Percentiles rank a stretch among this genome's conserved stretches.
Conservation (phyloP, 1,284 basidiomycete genomes). For the Meira nashicola region DNA sequence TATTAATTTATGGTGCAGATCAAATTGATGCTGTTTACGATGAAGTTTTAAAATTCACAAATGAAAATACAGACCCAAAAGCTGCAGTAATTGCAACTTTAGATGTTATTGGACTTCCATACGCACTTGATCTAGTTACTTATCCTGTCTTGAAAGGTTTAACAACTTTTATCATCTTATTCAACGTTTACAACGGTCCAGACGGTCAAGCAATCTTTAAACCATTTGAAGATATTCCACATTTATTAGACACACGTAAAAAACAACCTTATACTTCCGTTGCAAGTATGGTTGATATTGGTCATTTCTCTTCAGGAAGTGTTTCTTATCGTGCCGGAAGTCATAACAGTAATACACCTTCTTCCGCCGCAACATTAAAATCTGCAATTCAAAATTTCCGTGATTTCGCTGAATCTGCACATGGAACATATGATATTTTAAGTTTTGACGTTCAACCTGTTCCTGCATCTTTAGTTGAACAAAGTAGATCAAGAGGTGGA, state of each 20-base stretch:
- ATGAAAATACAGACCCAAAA: constrained; percentile 13
- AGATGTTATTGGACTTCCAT: neutral
- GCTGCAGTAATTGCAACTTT: constrained; percentile 16
- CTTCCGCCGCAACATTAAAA: neutral
- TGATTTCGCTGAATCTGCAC: neutral
- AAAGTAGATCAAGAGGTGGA: constrained; percentile 11
- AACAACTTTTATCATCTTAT: constrained; percentile 16
- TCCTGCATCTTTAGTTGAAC: constrained; percentile 2
- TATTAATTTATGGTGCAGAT: constrained; percentile 7
- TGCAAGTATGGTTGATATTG: constrained; percentile 1
- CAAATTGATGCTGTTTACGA: constrained; percentile 4
- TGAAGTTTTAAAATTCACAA: neutral
- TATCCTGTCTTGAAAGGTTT: neutral
- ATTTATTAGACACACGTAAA: constrained; percentile 18
- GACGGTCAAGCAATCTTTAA: constrained; percentile 9
- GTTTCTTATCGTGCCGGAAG: constrained; percentile 20
- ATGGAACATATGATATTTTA: constrained; percentile 7
- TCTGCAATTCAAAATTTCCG: neutral
- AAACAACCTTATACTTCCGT: constrained; percentile 2
- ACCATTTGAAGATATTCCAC: constrained; percentile 13
- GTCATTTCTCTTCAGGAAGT: neutral
- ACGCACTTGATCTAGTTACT: neutral
- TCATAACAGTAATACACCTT: constrained; percentile 13
- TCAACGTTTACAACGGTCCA: constrained; percentile 20
- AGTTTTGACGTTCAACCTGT: constrained; percentile 18